These are phyloP conservation scores for Boletus fagicola DNA, from an alignment of 768 basidiomycete species.

Conservation along the genomic window DNA sequence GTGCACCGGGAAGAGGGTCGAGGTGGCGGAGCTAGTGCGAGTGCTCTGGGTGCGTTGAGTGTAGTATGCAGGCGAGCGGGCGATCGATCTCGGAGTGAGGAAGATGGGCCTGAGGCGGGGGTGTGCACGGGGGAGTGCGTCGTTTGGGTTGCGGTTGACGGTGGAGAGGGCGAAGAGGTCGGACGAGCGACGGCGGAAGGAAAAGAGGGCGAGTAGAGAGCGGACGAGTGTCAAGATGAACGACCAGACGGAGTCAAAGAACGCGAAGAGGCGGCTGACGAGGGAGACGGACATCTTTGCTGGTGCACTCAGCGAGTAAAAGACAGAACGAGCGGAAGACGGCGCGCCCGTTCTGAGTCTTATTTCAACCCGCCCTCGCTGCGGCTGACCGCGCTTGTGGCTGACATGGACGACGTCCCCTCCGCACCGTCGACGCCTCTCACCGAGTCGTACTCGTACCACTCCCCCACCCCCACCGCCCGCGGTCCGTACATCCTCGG, in stretches of 20 bases:
- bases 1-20: constrained; percentile 9
- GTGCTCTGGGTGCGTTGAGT: constrained; percentile 5
- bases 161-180: constrained; percentile 13
- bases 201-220: constrained; percentile 26
- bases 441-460: constrained; percentile 71
- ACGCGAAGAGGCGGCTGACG: constrained; percentile 11
- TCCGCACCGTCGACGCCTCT: constrained; percentile 62
- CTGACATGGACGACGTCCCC: constrained; percentile 36
- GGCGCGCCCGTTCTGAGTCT: no score
- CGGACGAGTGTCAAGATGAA: constrained; percentile 29
- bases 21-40: constrained; percentile 11
- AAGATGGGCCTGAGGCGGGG: constrained; percentile 21
- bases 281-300: constrained; percentile 13
- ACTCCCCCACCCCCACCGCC: constrained; percentile 68
- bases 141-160: neutral
- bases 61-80: neutral
- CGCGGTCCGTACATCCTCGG: constrained; percentile 88
- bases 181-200: constrained; percentile 7
- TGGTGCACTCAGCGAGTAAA: neutral
- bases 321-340: neutral
- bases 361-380: constrained; percentile 7
- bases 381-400: constrained; percentile 15
- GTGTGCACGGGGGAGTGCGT: constrained; percentile 14
- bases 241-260: constrained; percentile 24
- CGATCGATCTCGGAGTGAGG: constrained; percentile 17